These are phyloP conservation scores for Glycine soja DNA, from an alignment of 306 rosid genomes.

Conservation along the genomic window DNA sequence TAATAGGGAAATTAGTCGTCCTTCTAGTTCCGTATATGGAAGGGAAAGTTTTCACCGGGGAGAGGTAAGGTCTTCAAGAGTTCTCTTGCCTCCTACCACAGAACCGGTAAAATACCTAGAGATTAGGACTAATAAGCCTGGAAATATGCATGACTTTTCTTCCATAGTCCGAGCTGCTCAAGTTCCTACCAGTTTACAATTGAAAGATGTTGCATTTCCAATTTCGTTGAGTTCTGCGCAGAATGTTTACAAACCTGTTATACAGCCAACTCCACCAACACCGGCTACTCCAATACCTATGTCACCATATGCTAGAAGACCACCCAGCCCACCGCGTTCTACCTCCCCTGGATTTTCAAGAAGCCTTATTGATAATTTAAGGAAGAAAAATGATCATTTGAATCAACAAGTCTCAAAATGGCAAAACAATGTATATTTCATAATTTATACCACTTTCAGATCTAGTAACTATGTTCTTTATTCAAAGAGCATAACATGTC, in stretches of 20 bases:
- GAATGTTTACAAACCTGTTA: constrained; percentile 57
- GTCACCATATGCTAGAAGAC: constrained; percentile 75
- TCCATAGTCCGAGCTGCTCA: constrained; percentile 68
- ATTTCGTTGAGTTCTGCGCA: constrained; percentile 69
- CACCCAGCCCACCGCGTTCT: constrained; percentile 86
- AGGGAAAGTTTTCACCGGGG: constrained; percentile 59
- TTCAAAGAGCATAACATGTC: constrained; percentile 7
- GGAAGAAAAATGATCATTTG: constrained; percentile 70
- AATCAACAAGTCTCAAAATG: constrained; percentile 74
- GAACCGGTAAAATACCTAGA: constrained; percentile 72
- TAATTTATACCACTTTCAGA: constrained; percentile 32
- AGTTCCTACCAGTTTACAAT: constrained; percentile 63
- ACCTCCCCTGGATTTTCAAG: constrained; percentile 76
- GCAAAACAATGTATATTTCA: constrained; percentile 68
- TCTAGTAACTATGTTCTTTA: constrained; percentile 18
- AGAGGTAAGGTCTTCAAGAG: constrained; percentile 67
- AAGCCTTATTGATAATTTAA: constrained; percentile 82
- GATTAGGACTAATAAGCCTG: constrained; percentile 57
- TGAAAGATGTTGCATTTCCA: constrained; percentile 82
- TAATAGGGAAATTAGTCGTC: constrained; percentile 53
- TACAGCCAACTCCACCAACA: constrained; percentile 49
- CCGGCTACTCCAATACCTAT: constrained; percentile 58
- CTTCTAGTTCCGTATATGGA: constrained; percentile 59
- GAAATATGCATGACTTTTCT: constrained; percentile 53
- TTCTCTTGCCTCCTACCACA: constrained; percentile 68